phyloP scores from a whole-genome alignment of 129 eudicot genomes.

The Chrysanthemum seticuspe region DNA sequence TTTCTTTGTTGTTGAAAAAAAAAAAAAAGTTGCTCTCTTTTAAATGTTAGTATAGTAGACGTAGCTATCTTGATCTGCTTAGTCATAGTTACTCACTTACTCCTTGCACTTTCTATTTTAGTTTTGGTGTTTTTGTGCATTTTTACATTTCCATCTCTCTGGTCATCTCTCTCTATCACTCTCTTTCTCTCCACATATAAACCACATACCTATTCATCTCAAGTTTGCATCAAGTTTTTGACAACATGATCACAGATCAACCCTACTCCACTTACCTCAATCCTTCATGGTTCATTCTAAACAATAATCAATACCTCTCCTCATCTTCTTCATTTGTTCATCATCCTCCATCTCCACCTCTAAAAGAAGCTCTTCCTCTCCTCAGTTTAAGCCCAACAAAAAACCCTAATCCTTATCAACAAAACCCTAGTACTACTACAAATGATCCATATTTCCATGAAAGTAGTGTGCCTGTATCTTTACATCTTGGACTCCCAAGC shows the following conservation, averaged over 20 bases:
- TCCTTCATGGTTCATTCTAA: slow-evolving; percentile 39
- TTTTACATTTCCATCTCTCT: slow-evolving; percentile 5
- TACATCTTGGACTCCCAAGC: slow-evolving; percentile 57
- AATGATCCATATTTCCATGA: slow-evolving; percentile 13
- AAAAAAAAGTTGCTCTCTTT: not conserved
- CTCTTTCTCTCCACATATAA: slow-evolving; percentile 17
- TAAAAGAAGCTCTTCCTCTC: slow-evolving; percentile 61
- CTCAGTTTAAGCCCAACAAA: slow-evolving; percentile 33
- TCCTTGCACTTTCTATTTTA: not conserved
- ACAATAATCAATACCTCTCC: slow-evolving; percentile 30
- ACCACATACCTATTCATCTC: slow-evolving; percentile 20
- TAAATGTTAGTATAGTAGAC: not conserved
- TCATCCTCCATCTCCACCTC: slow-evolving; percentile 31
- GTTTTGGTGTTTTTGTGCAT: not conserved
- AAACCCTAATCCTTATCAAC: slow-evolving; percentile 11
- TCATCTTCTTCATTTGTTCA: slow-evolving; percentile 15
- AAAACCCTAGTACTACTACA: slow-evolving; percentile 12
- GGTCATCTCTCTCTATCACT: slow-evolving; percentile 10
- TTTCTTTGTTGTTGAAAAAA: no score
- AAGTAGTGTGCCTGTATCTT: slow-evolving; percentile 38
- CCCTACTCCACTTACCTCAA: slow-evolving; percentile 42
- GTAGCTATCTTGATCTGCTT: not conserved
- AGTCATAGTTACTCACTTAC: not conserved
- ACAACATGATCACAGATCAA: slow-evolving; percentile 23
- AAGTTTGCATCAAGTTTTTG: slow-evolving; percentile 19